phyloP scores from a whole-genome alignment of 176 grass and related monocot genomes.

The Echinochloa phyllopogon region DNA sequence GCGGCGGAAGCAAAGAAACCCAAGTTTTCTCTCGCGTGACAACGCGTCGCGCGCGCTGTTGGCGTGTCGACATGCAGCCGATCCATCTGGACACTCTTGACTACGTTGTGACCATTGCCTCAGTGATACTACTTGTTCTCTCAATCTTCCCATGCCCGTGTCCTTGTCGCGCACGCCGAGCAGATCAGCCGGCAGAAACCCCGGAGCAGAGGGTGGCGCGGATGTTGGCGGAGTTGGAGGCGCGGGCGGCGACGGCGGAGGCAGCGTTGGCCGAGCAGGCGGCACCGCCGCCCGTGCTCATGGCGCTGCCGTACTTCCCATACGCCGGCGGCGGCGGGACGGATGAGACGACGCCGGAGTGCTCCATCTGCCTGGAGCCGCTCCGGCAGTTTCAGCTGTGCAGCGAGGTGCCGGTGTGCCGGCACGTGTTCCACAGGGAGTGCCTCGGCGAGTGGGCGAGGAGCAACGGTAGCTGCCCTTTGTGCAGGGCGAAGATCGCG shows the following conservation, averaged over 20 bases:
- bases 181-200: neutral
- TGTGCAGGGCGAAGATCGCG: slow-evolving; percentile 35
- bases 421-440: slow-evolving; percentile 45
- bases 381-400: slow-evolving; percentile 31
- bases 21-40: neutral
- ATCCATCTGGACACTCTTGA: no score
- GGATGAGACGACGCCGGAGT: neutral
- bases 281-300: neutral
- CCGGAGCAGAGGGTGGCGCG: neutral
- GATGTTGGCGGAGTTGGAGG: neutral
- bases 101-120: no score
- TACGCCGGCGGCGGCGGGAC: neutral
- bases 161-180: neutral
- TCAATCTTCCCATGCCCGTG: neutral
- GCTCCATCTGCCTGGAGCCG: slow-evolving; percentile 52
- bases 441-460: slow-evolving; percentile 49
- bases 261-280: neutral
- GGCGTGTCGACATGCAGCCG: no score
- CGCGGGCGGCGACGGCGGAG: neutral
- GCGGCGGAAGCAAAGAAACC: neutral
- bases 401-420: slow-evolving; percentile 45
- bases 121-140: neutral
- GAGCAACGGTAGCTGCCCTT: slow-evolving; percentile 35
- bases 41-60: no score
- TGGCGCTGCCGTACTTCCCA: slow-evolving; percentile 7